Conservation (phyloP, 202 grass and related monocot genomes). For the Schoenoplectus triqueter region DNA sequence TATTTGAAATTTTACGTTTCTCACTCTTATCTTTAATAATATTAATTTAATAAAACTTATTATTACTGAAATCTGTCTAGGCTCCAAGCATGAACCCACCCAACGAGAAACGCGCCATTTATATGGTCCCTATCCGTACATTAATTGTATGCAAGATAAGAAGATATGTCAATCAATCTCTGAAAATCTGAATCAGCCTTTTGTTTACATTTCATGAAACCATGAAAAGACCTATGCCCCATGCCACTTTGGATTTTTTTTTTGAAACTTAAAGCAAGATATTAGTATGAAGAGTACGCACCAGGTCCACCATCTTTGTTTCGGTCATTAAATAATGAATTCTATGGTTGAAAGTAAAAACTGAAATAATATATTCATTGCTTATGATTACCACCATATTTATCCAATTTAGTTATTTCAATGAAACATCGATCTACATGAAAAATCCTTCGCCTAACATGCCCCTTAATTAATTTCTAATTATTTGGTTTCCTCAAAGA, state of each 20-base stretch:
- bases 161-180: slow-evolving; percentile 9
- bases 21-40: no score
- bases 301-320: no score
- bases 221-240: slow-evolving; percentile 12
- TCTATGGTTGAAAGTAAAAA: no score
- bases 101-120: not conserved
- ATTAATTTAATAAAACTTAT: no score
- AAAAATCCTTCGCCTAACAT: not conserved
- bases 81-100: not conserved
- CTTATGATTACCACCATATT: no score
- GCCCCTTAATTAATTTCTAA: not conserved
- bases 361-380: no score
- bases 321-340: no score
- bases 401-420: no score
- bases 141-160: not conserved
- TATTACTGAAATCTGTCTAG: no score
- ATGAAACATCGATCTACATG: not conserved
- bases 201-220: not conserved
- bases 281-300: no score
- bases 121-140: not conserved
- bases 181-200: slow-evolving; percentile 16
- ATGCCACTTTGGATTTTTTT: slow-evolving; percentile 18
- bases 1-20: no score
- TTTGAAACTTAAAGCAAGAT: not conserved
- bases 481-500: not conserved